Base-by-base conservation (phyloP, 306 rosid species). In the Hippophae rhamnoides region DNA sequence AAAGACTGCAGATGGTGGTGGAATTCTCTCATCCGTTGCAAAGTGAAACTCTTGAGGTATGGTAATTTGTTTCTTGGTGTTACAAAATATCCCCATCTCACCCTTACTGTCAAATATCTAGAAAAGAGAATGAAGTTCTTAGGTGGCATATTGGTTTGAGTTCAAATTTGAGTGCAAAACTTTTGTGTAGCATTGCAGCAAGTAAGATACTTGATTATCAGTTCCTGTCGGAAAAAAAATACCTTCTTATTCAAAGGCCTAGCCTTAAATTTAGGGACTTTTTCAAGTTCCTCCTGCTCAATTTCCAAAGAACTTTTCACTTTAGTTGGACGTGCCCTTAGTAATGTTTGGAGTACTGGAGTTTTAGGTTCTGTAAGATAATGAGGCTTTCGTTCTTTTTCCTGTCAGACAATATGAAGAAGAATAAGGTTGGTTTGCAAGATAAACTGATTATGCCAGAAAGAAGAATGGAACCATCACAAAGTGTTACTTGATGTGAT, bases 21-120 rank as follows among this genome's bases (percentile, higher is more conserved):
- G 89, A 67, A 84, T 84, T 78, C 97, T 88, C 73, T 86, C 95
- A 66, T 75, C 60, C 57, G 95, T 88, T 69, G 99, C 97, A 74
- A 93, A 93, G 61, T 86, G 90, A 64, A 93, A 93, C 72, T 88
- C 97, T 78, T 64, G 86, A 45, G 99, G 99, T 58, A 60, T 78
- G 1, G 99, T 93, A 26, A 80, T 74, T 27, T 74, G 83, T 72
- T 82, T 93, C 81, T 93, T 93, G 59, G 77, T 41, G 63, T 86
- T 74, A 72, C 84, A 78, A 73, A 82, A 86, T 54, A 93, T 47
- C 27, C 99, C 99, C 67, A 88, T 68, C 53, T 88, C 97, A 41
- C 95, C 99, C 80, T 86, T 88, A 57, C 99, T 93, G 71, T 86
- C 99, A 61, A 93, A 86, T 51, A 92, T 87, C 98, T 90, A 71